phyloP scores from a whole-genome alignment of 2,329 filamentous ascomycete genomes.

The Xylariaceae sp. region DNA sequence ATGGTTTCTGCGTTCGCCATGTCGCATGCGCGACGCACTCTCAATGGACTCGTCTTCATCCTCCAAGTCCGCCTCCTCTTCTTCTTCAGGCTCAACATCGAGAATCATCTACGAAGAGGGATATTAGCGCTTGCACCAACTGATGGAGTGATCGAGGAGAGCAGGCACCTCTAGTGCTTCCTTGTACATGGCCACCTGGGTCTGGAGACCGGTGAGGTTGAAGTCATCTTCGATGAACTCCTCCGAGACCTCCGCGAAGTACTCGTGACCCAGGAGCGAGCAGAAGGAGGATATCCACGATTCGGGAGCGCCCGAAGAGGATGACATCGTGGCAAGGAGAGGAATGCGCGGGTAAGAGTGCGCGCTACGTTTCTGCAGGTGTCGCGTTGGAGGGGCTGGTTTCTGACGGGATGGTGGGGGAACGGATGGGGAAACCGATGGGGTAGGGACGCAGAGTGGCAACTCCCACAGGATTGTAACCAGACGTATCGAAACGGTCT shows the following conservation, averaged over 20 bases:
- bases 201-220: constrained; percentile 92
- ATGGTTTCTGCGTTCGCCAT: constrained; percentile 67
- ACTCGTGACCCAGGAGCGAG: constrained; percentile 91
- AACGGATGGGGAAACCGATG: constrained; percentile 1
- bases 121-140: constrained; percentile 17
- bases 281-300: constrained; percentile 99
- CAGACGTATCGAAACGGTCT: constrained; percentile 11
- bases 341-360: neutral
- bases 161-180: constrained; percentile 75
- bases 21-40: constrained; percentile 50
- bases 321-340: constrained; percentile 45
- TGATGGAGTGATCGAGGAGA: neutral
- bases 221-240: constrained; percentile 99
- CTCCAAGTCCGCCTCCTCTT: constrained; percentile 68
- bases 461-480: constrained; percentile 7
- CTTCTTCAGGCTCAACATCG: constrained; percentile 94
- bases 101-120: constrained; percentile 70
- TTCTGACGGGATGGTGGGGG: constrained; percentile 5
- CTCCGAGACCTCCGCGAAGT: constrained; percentile 97
- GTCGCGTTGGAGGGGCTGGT: constrained; percentile 13
- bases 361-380: constrained; percentile 4
- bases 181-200: constrained; percentile 97
- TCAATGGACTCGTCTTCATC: constrained; percentile 67
- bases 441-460: constrained; percentile 5
- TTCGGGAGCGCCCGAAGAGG: constrained; percentile 61